These are phyloP conservation scores for Bruguiera hainesii DNA, from an alignment of 441 rosid species.

Conservation along the genomic window DNA sequence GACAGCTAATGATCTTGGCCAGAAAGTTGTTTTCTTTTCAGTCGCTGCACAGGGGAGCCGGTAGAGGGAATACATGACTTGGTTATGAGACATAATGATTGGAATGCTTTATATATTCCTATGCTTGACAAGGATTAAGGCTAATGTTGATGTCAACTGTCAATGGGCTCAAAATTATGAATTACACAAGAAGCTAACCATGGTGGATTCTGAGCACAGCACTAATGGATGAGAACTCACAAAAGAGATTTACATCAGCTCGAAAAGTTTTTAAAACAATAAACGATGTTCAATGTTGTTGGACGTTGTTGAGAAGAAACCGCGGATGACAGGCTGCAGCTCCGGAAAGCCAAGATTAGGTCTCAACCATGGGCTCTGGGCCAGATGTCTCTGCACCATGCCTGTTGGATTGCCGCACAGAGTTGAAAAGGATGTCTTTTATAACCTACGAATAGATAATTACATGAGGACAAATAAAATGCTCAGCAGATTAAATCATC, in stretches of 20 bases:
- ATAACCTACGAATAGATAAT: slow-evolving; percentile 51
- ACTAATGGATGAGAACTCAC: slow-evolving; percentile 1
- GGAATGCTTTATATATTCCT: too few species aligned
- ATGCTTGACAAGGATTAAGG: too few species aligned
- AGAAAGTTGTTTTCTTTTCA: too few species aligned
- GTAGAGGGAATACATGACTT: too few species aligned
- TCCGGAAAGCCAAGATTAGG: slow-evolving; percentile 34
- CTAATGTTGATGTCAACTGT: neutral
- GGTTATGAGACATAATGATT: too few species aligned
- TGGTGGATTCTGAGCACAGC: neutral
- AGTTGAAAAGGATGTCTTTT: slow-evolving; percentile 92
- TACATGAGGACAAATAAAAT: neutral
- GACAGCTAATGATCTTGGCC: too few species aligned
- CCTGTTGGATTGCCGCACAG: slow-evolving; percentile 58
- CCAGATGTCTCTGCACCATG: slow-evolving; percentile 46
- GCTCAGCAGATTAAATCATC: neutral
- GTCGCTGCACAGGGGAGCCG: too few species aligned
- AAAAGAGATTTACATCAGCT: slow-evolving; percentile 20
- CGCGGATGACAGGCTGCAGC: slow-evolving; percentile 13
- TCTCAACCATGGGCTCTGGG: slow-evolving; percentile 93
- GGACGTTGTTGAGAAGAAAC: neutral
- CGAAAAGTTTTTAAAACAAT: slow-evolving; percentile 2
- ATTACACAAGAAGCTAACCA: slow-evolving; percentile 1
- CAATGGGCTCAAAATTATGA: slow-evolving; percentile 3
- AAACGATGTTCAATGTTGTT: neutral